Base-by-base conservation (phyloP, 2,329 filamentous ascomycete species). In the Neonectria hederae region DNA sequence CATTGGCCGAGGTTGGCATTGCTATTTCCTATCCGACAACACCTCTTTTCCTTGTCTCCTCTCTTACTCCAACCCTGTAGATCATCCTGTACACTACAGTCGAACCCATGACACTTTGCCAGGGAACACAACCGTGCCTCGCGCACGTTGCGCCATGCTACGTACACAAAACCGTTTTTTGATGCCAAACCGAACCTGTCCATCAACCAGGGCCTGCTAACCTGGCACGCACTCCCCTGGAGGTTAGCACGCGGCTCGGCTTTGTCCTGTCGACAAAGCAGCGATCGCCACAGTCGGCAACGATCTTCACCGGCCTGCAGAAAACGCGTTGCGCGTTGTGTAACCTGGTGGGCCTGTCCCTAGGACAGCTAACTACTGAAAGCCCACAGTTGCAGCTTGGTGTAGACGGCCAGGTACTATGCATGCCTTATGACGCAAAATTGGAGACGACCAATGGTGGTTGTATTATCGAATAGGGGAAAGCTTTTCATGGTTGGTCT, bases 211-310 rank as follows among this genome's bases (percentile, higher is more conserved):
- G 9, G 35, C 19, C 11, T 42, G 21, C 32, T 21, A 58, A 30
- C 22, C 46, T 32, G 21, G 24, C 46, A 65, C 48, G 21, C 26
- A 38, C 52, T 17, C 22, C 22, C 26, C 53, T 38, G 19, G 46
- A 54, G 53, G 35, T 48, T 66, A 40, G 43, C 49, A 58, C 65
- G 38, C 53, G 24, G 40, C 42, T 46, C 51, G 51, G 48, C 59
- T 59, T 54, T 48, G 46, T 60, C 63, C 51, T 51, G 28, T 38
- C 35, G 55, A 21, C 43, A 54, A 61, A 17, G 28, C 22, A 30
- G 63, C 56, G 52, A 69, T 65, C 58, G 21, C 64, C 54, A 57
- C 60, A 51, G 30, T 32, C 43, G 40, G 55, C 22, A 55, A 26
- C 40, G 59, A 59, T 60, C 54, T 13, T 65, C 52, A 38, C 40